Conservation (phyloP, 2,329 filamentous ascomycete genomes). For the Phialophora tarda region DNA sequence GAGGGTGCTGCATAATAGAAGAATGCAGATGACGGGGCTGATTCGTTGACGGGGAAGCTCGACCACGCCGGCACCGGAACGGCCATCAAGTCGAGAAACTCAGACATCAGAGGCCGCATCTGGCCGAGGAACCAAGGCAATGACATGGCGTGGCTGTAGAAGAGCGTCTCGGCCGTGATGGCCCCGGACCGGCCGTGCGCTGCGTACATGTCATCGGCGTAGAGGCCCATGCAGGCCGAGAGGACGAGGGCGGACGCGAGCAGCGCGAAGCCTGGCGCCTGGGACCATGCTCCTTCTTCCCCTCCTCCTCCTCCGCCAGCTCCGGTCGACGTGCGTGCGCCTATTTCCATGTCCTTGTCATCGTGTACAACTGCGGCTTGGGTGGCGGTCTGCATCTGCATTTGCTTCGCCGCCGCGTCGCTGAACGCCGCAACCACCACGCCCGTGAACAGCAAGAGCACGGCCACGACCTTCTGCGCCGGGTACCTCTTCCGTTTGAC, state of each 20-base stretch:
- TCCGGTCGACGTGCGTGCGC: conserved; percentile 27
- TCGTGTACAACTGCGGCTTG: not conserved
- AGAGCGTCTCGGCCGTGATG: conserved; percentile 87
- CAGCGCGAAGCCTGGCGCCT: conserved; percentile 71
- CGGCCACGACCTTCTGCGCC: conserved; percentile 77
- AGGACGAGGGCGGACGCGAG: conserved; percentile 87
- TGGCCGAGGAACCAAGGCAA: conserved; percentile 53
- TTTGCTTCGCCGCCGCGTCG: conserved; percentile 75
- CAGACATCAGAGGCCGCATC: conserved; percentile 43
- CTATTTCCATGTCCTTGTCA: not conserved
- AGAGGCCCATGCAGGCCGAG: conserved; percentile 92
- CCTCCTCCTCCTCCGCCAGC: not conserved
- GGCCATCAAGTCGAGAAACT: conserved; percentile 27
- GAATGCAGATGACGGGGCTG: conserved; percentile 39
- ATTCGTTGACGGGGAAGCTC: conserved; percentile 12
- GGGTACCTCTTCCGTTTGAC: conserved; percentile 82
- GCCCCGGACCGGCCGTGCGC: conserved; percentile 74
- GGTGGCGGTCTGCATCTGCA: too few species aligned
- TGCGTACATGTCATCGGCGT: conserved; percentile 88
- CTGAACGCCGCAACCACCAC: conserved; percentile 89
- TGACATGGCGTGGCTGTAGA: conserved; percentile 74
- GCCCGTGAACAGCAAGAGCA: conserved; percentile 80
- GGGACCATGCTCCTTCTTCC: conserved; percentile 21
- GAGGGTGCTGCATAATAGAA: conserved; percentile 17
- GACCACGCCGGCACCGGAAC: conserved; percentile 47